Evolutionary conservation across 2,329 filamentous ascomycete genomes (phyloP).

Genomic region (Sarocladium strictum): DNA sequence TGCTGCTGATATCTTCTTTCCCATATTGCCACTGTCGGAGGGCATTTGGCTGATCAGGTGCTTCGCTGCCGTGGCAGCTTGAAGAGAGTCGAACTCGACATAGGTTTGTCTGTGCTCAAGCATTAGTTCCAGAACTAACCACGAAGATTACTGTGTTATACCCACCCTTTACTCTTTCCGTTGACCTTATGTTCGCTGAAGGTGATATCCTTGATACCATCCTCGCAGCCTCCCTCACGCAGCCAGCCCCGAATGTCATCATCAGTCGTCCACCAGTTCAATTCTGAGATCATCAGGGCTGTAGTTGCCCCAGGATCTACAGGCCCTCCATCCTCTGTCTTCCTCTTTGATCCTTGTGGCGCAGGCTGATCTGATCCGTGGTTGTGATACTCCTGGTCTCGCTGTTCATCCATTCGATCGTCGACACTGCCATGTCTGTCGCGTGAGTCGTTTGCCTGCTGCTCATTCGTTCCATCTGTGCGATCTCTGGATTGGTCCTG

Average conservation of each 20-base stretch:
- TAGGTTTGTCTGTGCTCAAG: constrained; percentile 58
- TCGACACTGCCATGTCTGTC: constrained; percentile 14
- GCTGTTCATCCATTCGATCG: constrained; percentile 33
- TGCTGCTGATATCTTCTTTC: constrained; percentile 65
- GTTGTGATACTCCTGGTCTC: constrained; percentile 32
- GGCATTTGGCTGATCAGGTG: constrained; percentile 65
- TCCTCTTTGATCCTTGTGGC: constrained; percentile 52
- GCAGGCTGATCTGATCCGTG: constrained; percentile 22
- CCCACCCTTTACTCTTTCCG: constrained; percentile 95
- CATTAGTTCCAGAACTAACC: background rate
- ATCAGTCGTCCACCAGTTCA: constrained; percentile 96
- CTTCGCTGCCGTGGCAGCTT: constrained; percentile 82
- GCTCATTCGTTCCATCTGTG: constrained; percentile 19
- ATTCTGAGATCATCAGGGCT: constrained; percentile 79
- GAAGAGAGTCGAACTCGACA: constrained; percentile 74
- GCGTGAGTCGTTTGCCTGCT: constrained; percentile 19
- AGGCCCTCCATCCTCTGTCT: constrained; percentile 52
- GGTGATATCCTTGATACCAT: constrained; percentile 83
- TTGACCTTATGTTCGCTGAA: constrained; percentile 99
- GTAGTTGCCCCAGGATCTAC: constrained; percentile 56
- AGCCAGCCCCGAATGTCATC: constrained; percentile 90
- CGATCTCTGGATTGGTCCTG: constrained; percentile 29
- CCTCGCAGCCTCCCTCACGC: constrained; percentile 71
- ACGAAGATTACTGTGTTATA: constrained; percentile 11
- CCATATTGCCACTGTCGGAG: constrained; percentile 44